A percentile compares a stretch with the other conserved stretches of the same genome.
phyloP scores from a whole-genome alignment of 1,139 yeast species.

The Yamadazyma pseudoaaseri region DNA sequence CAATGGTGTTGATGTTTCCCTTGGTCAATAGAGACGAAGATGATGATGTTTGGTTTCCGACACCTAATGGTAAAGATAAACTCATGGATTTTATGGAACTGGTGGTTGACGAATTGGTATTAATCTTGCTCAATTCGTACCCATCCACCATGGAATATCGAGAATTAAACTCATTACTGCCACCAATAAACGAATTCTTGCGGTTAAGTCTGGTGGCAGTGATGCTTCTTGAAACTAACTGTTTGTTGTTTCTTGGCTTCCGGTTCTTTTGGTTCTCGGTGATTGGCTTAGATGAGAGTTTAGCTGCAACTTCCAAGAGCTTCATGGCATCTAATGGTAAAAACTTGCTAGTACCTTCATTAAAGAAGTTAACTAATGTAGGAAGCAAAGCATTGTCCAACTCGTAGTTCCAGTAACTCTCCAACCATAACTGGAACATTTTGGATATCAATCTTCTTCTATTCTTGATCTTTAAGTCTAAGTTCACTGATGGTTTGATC shows the following conservation, averaged over 20 bases:
- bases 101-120: constrained; percentile 42
- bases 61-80: constrained; percentile 43
- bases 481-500: constrained; percentile 36
- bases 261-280: constrained; percentile 23
- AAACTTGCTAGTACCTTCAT: constrained; percentile 59
- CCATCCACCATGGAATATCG: constrained; percentile 51
- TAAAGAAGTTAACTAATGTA: constrained; percentile 71
- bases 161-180: constrained; percentile 23
- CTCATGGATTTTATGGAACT: constrained; percentile 39
- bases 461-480: constrained; percentile 55
- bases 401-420: constrained; percentile 77
- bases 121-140: constrained; percentile 47
- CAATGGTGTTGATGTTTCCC: constrained; percentile 42
- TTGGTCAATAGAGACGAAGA: constrained; percentile 36
- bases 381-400: constrained; percentile 62
- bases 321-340: constrained; percentile 66
- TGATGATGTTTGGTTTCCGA: constrained; percentile 43
- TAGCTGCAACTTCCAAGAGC: constrained; percentile 62
- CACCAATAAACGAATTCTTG: constrained; percentile 20
- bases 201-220: constrained; percentile 30
- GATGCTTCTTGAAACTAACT: constrained; percentile 48
- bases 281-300: constrained; percentile 39
- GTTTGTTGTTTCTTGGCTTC: constrained; percentile 18
- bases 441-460: constrained; percentile 67
- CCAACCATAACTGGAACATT: constrained; percentile 79